phyloP scores from a whole-genome alignment of 192 early-diverging fungal species.

The Entomortierella beljakovae region DNA sequence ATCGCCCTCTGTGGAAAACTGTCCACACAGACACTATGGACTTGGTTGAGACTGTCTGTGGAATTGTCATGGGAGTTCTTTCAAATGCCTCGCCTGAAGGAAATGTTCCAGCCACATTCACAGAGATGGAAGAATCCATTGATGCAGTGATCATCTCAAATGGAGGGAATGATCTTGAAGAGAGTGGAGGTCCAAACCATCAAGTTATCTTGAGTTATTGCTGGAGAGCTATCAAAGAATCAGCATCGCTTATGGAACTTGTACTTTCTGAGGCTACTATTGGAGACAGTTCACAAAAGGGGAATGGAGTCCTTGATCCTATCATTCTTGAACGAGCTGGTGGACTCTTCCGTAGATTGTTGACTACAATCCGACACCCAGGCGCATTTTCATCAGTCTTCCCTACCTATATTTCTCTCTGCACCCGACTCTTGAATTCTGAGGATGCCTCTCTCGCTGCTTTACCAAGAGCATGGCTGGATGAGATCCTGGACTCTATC shows the following conservation, averaged over 20 bases:
- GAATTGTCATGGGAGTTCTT: slow-evolving; percentile 75
- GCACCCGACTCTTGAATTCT: slow-evolving; percentile 74
- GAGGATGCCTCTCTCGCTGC: slow-evolving; percentile 59
- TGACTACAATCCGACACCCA: slow-evolving; percentile 87
- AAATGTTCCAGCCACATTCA: slow-evolving; percentile 84
- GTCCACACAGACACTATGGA: slow-evolving; percentile 59
- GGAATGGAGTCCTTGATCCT: slow-evolving; percentile 29
- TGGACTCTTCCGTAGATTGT: slow-evolving; percentile 63
- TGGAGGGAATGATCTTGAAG: slow-evolving; percentile 57
- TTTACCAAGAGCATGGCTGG: slow-evolving; percentile 79
- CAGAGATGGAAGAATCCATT: slow-evolving; percentile 73
- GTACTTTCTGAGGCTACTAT: slow-evolving; percentile 49
- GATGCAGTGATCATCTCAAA: slow-evolving; percentile 59
- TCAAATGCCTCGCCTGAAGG: slow-evolving; percentile 90
- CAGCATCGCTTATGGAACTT: slow-evolving; percentile 61
- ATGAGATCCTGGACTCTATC: slow-evolving; percentile 82
- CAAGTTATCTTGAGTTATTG: slow-evolving; percentile 92
- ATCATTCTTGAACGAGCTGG: slow-evolving; percentile 50
- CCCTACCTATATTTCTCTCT: slow-evolving; percentile 79
- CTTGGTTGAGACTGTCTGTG: slow-evolving; percentile 66
- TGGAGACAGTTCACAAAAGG: slow-evolving; percentile 26
- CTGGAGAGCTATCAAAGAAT: slow-evolving; percentile 94
- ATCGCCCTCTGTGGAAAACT: slow-evolving; percentile 61
- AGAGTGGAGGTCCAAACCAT: slow-evolving; percentile 70
- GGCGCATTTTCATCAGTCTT: slow-evolving; percentile 94